phyloP scores from a whole-genome alignment of 179 eudicot species.

The Silene coronaria region DNA sequence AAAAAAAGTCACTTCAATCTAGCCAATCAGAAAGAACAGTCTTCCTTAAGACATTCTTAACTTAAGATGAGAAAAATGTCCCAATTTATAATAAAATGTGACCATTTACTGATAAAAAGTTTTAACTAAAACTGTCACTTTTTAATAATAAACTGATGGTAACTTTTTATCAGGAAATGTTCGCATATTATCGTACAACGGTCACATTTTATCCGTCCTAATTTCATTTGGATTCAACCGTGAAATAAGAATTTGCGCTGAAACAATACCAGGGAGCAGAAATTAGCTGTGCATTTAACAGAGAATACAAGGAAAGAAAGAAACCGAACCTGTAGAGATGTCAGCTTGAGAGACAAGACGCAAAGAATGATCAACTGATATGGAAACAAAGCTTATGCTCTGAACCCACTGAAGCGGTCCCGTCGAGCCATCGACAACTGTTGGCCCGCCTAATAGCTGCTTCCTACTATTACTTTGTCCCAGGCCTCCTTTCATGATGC shows the following conservation, averaged over 20 bases:
- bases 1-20: background rate
- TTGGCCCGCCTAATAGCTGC: constrained; percentile 65
- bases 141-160: too few species aligned
- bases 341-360: constrained; percentile 74
- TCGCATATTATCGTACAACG: background rate
- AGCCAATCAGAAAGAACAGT: background rate
- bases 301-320: background rate
- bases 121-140: too few species aligned
- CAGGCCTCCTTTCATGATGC: constrained; percentile 69
- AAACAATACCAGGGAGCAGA: background rate
- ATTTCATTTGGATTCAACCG: too few species aligned
- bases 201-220: too few species aligned
- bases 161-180: too few species aligned
- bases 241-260: too few species aligned
- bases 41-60: too few species aligned
- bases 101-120: too few species aligned
- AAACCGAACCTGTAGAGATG: constrained; percentile 53
- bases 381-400: constrained; percentile 82
- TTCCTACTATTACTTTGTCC: constrained; percentile 70
- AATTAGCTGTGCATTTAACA: background rate
- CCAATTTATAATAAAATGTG: too few species aligned
- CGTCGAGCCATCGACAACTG: constrained; percentile 56
- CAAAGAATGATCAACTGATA: constrained; percentile 78
- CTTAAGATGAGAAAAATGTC: too few species aligned
- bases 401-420: constrained; percentile 90